phyloP scores from a whole-genome alignment of 2,329 filamentous ascomycete species.

The Diaporthe batatas region DNA sequence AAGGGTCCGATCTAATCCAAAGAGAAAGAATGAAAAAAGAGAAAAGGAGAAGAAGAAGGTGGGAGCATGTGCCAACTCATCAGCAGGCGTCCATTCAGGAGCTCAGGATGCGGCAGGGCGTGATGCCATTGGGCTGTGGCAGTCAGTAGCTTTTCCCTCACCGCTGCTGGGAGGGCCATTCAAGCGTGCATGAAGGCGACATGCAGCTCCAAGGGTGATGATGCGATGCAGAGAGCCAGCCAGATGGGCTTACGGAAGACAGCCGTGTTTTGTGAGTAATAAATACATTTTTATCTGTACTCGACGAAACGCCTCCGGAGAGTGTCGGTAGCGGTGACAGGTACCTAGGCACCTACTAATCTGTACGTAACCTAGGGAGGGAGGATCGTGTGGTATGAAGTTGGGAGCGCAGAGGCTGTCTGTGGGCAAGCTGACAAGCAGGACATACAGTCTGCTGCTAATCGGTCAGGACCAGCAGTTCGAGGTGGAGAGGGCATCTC shows the following conservation, averaged over 20 bases:
- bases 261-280: background rate
- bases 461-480: background rate
- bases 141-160: conserved; percentile 5
- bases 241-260: conserved; percentile 21
- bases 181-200: conserved; percentile 5
- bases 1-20: too few species aligned
- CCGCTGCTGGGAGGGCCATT: conserved; percentile 28
- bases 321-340: background rate
- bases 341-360: too few species aligned
- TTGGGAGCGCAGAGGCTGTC: too few species aligned
- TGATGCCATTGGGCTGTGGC: conserved; percentile 6
- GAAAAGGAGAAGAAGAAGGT: background rate
- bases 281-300: background rate
- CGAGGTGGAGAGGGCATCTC: background rate
- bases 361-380: too few species aligned
- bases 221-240: conserved; percentile 17
- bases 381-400: too few species aligned
- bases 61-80: conserved; percentile 27
- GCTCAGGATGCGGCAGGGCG: conserved; percentile 3
- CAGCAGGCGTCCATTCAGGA: conserved; percentile 1
- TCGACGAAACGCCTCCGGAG: background rate
- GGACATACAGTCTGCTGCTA: background rate
- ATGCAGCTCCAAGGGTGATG: conserved; percentile 28
- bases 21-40: too few species aligned
- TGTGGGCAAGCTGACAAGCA: background rate